These are phyloP conservation scores for Mycena capillaripes DNA, from an alignment of 768 basidiomycete genomes.

Conservation along the genomic window DNA sequence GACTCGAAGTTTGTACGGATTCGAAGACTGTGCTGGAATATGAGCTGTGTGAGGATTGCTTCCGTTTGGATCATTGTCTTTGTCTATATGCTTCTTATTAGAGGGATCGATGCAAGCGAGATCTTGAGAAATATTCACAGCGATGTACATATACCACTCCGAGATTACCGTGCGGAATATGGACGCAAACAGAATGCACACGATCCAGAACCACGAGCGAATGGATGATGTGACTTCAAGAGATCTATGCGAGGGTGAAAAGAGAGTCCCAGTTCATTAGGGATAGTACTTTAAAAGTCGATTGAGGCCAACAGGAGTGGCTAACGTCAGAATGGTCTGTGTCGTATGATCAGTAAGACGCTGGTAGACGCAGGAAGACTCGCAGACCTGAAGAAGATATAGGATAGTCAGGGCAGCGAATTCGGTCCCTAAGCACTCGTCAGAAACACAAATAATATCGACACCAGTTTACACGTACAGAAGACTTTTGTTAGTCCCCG, in stretches of 20 bases:
- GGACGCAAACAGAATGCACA: background rate
- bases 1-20: background rate
- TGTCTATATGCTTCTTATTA: background rate
- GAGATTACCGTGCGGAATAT: background rate
- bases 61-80: background rate
- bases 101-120: background rate
- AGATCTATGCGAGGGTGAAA: background rate
- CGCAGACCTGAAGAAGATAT: background rate
- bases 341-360: background rate
- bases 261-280: background rate
- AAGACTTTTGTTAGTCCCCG: background rate
- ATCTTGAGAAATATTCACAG: background rate
- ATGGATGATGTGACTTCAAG: background rate
- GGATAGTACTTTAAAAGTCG: background rate
- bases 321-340: background rate
- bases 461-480: background rate
- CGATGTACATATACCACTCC: background rate
- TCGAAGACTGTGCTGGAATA: slow-evolving; percentile 3
- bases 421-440: background rate
- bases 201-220: background rate
- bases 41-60: background rate
- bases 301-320: background rate
- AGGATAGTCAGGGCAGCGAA: background rate
- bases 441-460: background rate
- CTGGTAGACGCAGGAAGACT: background rate